A percentile compares a stretch with the other conserved stretches of the same genome.
These are phyloP conservation scores for Aspergillus ostianus DNA, from an alignment of 495 filamentous ascomycete genomes.

Conservation along the genomic window DNA sequence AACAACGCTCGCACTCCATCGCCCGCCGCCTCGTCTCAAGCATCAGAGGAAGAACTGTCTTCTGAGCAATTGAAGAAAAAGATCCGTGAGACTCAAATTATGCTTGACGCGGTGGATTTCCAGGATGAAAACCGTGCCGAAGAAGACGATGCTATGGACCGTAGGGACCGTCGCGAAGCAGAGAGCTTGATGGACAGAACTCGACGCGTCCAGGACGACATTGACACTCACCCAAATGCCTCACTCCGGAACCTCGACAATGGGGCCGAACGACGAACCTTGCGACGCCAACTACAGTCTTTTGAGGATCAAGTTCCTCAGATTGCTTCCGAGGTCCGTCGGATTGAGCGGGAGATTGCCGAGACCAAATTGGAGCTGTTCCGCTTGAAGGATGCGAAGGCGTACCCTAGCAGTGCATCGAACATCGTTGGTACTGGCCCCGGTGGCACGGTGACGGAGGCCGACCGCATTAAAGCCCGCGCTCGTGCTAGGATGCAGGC, in stretches of 20 bases:
- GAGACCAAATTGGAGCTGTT: slow-evolving; percentile 94
- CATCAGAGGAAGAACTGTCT: slow-evolving; percentile 78
- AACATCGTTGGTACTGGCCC: slow-evolving; percentile 90
- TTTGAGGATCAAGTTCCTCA: slow-evolving; percentile 88
- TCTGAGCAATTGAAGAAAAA: slow-evolving; percentile 89
- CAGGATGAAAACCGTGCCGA: slow-evolving; percentile 87
- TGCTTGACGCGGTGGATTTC: slow-evolving; percentile 97
- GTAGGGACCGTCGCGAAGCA: slow-evolving; percentile 85
- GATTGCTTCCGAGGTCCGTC: slow-evolving; percentile 85
- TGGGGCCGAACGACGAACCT: slow-evolving; percentile 77
- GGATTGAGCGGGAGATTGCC: slow-evolving; percentile 86
- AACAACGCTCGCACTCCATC: slow-evolving; percentile 74
- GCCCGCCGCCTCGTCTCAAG: slow-evolving; percentile 71
- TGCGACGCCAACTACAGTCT: slow-evolving; percentile 85
- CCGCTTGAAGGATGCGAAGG: slow-evolving; percentile 88
- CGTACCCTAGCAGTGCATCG: slow-evolving; percentile 77
- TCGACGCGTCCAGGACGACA: slow-evolving; percentile 93
- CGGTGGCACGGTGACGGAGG: slow-evolving; percentile 87
- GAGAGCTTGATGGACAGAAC: slow-evolving; percentile 93
- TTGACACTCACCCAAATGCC: slow-evolving; percentile 86
- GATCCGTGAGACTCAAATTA: slow-evolving; percentile 89
- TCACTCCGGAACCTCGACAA: slow-evolving; percentile 70
- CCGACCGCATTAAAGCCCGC: slow-evolving; percentile 89
- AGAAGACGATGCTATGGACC: slow-evolving; percentile 88
- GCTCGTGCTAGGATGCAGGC: slow-evolving; percentile 99